phyloP scores from a whole-genome alignment of 495 filamentous ascomycete species.

The Staphylotrichum tortipilum region DNA sequence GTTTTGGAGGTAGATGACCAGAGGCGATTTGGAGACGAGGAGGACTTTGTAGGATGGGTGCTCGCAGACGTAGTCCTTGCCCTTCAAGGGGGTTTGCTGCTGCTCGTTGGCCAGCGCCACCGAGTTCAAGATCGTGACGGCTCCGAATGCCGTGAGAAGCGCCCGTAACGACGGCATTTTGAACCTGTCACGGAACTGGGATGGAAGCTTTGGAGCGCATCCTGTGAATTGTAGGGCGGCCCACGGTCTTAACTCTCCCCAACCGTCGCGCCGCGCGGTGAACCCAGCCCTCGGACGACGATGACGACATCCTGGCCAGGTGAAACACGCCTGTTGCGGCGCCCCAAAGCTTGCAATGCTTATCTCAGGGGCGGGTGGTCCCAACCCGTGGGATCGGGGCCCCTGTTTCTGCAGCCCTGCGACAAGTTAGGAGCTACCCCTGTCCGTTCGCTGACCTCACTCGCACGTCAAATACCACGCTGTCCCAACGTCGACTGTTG shows the following conservation, averaged over 20 bases:
- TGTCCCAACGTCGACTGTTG: neutral
- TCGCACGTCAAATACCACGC: neutral
- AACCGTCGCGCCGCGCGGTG: neutral
- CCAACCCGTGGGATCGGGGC: constrained; percentile 3
- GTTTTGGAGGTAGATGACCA: constrained; percentile 48
- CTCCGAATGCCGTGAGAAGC: constrained; percentile 10
- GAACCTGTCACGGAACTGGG: neutral
- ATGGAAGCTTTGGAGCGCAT: too few relatives aligned
- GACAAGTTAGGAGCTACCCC: neutral
- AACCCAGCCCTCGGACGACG: neutral
- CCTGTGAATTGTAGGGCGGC: neutral
- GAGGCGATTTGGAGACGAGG: constrained; percentile 45
- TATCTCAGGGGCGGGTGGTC: neutral
- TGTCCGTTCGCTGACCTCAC: neutral
- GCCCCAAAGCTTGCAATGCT: neutral
- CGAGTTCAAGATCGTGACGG: neutral
- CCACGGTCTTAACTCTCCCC: neutral
- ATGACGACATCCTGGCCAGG: neutral
- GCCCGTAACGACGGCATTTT: neutral
- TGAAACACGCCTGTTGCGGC: neutral
- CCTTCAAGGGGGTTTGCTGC: neutral
- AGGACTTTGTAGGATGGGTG: constrained; percentile 41
- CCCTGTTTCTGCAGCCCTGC: constrained; percentile 6
- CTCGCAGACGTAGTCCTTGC: constrained; percentile 24
- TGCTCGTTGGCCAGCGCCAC: neutral